Evolutionary conservation across 2,329 filamentous ascomycete genomes (phyloP).

Genomic region (Sordariomycetes sp.): DNA sequence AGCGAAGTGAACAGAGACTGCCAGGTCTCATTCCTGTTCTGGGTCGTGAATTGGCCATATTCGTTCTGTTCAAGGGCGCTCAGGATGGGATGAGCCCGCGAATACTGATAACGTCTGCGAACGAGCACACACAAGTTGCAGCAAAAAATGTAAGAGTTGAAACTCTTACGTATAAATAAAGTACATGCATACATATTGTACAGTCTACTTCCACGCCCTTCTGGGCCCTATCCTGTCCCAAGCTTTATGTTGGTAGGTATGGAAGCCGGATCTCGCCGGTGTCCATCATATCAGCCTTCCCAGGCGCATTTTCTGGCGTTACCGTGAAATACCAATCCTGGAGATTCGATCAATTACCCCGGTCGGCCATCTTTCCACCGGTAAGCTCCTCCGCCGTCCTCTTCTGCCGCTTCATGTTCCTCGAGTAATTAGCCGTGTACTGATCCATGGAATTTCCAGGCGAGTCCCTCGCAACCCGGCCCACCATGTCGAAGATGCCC

Average conservation of each 20-base stretch:
- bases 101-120: background rate
- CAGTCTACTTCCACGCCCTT: constrained; percentile 6
- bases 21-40: background rate
- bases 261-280: background rate
- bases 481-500: constrained; percentile 33
- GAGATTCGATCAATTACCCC: background rate
- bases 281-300: background rate
- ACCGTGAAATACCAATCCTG: no score
- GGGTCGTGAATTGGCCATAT: background rate
- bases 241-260: no score
- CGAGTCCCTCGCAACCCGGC: constrained; percentile 19
- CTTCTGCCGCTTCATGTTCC: constrained; percentile 41
- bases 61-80: background rate
- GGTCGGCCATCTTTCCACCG: constrained; percentile 40
- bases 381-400: constrained; percentile 47
- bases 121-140: background rate
- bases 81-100: background rate
- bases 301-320: no score
- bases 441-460: constrained; percentile 24
- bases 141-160: background rate
- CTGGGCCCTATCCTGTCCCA: background rate
- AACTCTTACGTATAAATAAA: background rate
- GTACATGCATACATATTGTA: constrained; percentile 5
- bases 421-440: constrained; percentile 26
- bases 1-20: background rate